Percentiles rank a stretch among this genome's conserved stretches.
Evolutionary conservation across 179 eudicot species (phyloP).

Genomic region (Sideroxylon spinosum): DNA sequence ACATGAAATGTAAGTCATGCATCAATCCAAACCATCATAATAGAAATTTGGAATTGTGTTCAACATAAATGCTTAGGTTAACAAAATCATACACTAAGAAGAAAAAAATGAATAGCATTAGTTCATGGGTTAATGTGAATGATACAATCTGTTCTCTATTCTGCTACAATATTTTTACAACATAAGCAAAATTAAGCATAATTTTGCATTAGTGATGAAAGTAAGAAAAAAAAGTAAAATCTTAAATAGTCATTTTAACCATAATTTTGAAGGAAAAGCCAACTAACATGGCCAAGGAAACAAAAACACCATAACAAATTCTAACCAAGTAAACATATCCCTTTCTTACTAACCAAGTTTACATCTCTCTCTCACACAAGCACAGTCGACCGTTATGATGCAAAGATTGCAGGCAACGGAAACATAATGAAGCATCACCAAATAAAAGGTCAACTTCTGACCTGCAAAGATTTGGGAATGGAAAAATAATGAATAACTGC

Average conservation of each 20-base stretch:
- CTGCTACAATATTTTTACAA: neutral
- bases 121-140: neutral
- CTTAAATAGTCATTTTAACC: neutral
- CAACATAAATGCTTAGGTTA: neutral
- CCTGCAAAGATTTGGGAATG: too few relatives aligned
- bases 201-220: neutral
- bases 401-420: too few relatives aligned
- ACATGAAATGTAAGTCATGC: neutral
- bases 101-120: neutral
- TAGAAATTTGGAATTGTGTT: neutral
- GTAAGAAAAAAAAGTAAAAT: neutral
- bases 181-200: neutral
- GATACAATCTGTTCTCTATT: neutral
- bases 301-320: too few relatives aligned
- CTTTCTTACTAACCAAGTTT: too few relatives aligned
- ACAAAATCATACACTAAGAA: neutral
- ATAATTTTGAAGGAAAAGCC: too few relatives aligned
- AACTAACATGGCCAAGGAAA: too few relatives aligned
- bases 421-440: too few relatives aligned
- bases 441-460: too few relatives aligned
- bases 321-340: too few relatives aligned
- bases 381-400: too few relatives aligned
- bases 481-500: neutral
- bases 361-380: too few relatives aligned
- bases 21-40: conserved; percentile 1